Percentiles rank a stretch among this genome's conserved stretches.
These are phyloP conservation scores for Salix exigua DNA, from an alignment of 345 rosid genomes.

Conservation along the genomic window DNA sequence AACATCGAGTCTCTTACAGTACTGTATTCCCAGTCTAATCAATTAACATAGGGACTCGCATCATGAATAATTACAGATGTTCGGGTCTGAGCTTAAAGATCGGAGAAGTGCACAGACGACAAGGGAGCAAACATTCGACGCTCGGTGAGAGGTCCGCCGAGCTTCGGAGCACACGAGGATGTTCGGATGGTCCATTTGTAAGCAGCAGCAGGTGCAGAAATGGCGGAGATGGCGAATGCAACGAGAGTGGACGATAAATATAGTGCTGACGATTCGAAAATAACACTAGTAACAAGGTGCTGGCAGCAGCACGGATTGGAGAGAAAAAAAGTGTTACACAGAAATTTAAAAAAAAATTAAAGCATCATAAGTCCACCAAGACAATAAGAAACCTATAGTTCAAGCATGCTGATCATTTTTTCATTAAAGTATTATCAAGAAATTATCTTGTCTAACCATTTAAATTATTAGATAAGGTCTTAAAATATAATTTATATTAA, in stretches of 20 bases:
- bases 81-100: neutral
- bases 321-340: too few species aligned
- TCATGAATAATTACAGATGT: neutral
- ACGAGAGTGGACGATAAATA: neutral
- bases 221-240: neutral
- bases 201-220: neutral
- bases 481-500: too few species aligned
- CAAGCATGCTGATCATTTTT: neutral
- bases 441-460: too few species aligned
- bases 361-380: neutral
- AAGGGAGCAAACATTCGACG: neutral
- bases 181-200: neutral
- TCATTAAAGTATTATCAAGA: neutral
- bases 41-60: too few species aligned
- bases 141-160: neutral
- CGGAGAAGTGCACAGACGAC: neutral
- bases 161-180: neutral
- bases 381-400: neutral
- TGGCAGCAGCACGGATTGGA: neutral
- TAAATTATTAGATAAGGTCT: too few species aligned
- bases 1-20: too few species aligned
- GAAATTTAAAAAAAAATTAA: neutral
- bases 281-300: too few species aligned
- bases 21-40: too few species aligned
- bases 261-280: too few species aligned